Base-by-base conservation (phyloP, 805 yeast species). In the Ogataea nonfermentans region DNA sequence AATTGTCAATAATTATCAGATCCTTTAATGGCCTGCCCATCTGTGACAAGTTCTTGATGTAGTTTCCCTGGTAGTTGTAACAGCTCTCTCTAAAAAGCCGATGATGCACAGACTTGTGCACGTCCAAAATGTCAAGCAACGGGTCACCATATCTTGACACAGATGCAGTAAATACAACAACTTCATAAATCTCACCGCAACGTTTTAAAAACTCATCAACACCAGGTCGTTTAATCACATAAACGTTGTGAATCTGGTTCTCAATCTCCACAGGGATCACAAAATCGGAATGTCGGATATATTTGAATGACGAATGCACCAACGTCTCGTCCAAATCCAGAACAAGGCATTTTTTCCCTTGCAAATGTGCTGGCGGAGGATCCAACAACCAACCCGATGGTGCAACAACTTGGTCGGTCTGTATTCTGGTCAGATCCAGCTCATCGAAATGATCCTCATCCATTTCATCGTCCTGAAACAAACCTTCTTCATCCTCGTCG, bases 201-300 rank as follows among this genome's bases (percentile, higher is more conserved):
- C 76, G 73, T 52, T 68, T 69, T 68, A 93, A 70, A 56, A 93
- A 93, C 58, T 87, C 95, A 64, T 93, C 99, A 35, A 95, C 98
- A 1, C 99, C 99, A 1, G 99, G 99, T 55, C 99, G 76, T 59
- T 93, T 93, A 41, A 90, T 89, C 16, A 93, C 99, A 60, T 89
- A 93, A 30, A 93, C 99, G 56, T 87, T 91, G 62, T 93, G 98
- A 23, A 81, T 73, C 60, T 86, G 91, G 53, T 82, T 82, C 55
- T 93, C 98, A 47, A 93, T 91, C 61, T 91, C 98, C 37, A 93
- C 99, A 11, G 99, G 98, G 35, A 93, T 87, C 32, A 95, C 95
- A 65, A 93, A 93, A 65, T 93, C 99, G 1, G 96, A 95, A 31
- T 89, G 84, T 44, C 95, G 78, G 41, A 93, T 74, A 61, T 83